Percentiles rank a stretch among this genome's conserved stretches.
Conservation (phyloP, 1,139 yeast species). For the Yamadazyma membranifaciens region DNA sequence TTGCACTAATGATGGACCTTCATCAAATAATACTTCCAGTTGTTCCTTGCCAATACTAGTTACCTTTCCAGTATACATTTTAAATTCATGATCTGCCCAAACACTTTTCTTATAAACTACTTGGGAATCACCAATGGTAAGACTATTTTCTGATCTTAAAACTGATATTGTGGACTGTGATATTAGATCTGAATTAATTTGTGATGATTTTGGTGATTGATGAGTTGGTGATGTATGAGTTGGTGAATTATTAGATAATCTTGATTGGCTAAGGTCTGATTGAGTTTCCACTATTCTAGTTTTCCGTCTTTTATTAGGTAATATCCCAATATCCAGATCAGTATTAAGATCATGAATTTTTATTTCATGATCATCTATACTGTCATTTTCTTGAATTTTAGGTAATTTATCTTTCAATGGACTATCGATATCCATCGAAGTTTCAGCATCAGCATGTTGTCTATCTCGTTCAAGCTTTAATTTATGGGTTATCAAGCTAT, state of each 20-base stretch:
- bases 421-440: conserved; percentile 2
- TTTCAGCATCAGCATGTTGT: not conserved
- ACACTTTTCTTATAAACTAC: conserved; percentile 25
- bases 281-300: conserved; percentile 8
- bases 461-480: conserved; percentile 4
- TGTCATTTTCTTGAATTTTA: not conserved
- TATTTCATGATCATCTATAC: not conserved
- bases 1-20: conserved; percentile 28
- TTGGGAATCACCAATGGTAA: conserved; percentile 17
- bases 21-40: conserved; percentile 34
- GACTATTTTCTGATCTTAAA: conserved; percentile 22
- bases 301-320: conserved; percentile 9
- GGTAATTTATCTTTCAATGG: conserved; percentile 8
- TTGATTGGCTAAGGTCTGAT: not conserved
- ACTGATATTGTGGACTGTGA: conserved; percentile 8
- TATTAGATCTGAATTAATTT: not conserved
- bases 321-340: conserved; percentile 13
- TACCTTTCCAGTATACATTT: conserved; percentile 34
- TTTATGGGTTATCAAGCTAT: conserved; percentile 15
- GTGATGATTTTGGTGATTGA: not conserved
- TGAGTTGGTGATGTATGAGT: too few species aligned
- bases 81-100: conserved; percentile 38
- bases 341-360: conserved; percentile 5
- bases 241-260: not conserved
- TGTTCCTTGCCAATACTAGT: conserved; percentile 18